Base-by-base conservation (phyloP, 2,329 filamentous ascomycete species). In the Penicillium paneum region DNA sequence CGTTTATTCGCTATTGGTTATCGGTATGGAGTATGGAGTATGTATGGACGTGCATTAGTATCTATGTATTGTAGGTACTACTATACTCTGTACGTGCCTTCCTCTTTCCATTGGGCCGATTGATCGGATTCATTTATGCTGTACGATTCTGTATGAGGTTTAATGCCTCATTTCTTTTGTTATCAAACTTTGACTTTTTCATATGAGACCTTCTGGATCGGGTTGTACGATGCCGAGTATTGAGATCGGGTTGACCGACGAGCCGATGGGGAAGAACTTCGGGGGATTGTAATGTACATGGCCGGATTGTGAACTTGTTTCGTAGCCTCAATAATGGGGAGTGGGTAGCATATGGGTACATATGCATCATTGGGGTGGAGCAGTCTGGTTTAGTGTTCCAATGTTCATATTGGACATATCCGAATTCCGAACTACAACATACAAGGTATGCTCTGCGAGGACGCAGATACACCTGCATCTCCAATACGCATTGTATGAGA, bases 121-220 rank as follows among this genome's bases (percentile, higher is more conserved):
- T 28, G 49, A 35, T n/a, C 28, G 42, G 38, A 19, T 32, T 13
- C n/a, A 53, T 24, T 38, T 49, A 15, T 38, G n/a, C n/a, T n/a
- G n/a, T n/a, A n/a, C n/a, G 34, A 44, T 15, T 21, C 12, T n/a
- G 17, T 32, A 41, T 19, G 17, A 26, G 13, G 38, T 49, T 54
- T 54, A 54, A 54, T 54, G 51, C 45, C 51, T 43, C 51, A 54
- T 49, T 31, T 40, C n/a, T 8, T 38, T 38, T 17, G 17, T 46
- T 40, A 19, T 38, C 34, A 24, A 19, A 50, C 17, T 44, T 44
- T 24, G 31, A 42, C 19, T 28, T 21, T 28, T 32, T n/a, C 2
- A 32, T 8, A 15, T 32, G 42, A 44, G 29, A 36, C 31, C 31
- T 36, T 36, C 29, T 45, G 26, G 28, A 8, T 43, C 52, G 46